Evolutionary conservation across 1,284 basidiomycete species (phyloP).

Genomic region (Malassezia yamatoensis): DNA sequence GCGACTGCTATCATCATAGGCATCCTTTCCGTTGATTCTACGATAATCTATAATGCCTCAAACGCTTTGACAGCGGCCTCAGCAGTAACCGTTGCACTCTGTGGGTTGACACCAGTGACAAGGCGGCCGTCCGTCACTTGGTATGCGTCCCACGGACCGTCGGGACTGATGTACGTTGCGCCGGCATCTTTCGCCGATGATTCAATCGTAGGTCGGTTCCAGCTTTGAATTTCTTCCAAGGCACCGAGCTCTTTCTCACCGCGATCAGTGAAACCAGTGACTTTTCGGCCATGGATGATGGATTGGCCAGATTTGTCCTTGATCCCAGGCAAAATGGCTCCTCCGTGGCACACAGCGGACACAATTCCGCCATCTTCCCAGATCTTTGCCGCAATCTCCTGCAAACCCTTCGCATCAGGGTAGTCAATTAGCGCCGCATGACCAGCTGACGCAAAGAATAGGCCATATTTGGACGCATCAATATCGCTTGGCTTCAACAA

Average conservation of each 20-base stretch:
- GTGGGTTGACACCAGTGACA: slow-evolving; percentile 20
- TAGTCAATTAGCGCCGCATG: slow-evolving; percentile 20
- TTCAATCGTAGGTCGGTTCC: slow-evolving; percentile 13
- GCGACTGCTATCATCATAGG: too few relatives aligned
- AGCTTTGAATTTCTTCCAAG: slow-evolving; percentile 8
- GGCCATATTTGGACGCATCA: slow-evolving; percentile 10
- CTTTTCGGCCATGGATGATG: slow-evolving; percentile 15
- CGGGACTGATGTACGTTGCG: slow-evolving; percentile 8
- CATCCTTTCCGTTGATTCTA: neutral
- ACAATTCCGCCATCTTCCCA: slow-evolving; percentile 18
- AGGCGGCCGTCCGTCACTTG: slow-evolving; percentile 13
- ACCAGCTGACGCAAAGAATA: slow-evolving; percentile 15
- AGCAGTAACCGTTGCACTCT: slow-evolving; percentile 1
- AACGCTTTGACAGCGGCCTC: slow-evolving; percentile 14
- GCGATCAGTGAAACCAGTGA: slow-evolving; percentile 18
- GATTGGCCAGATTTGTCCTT: slow-evolving; percentile 9
- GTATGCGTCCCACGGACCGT: slow-evolving; percentile 14
- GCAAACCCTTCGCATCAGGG: slow-evolving; percentile 12
- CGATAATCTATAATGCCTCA: slow-evolving; percentile 2
- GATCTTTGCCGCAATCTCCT: slow-evolving; percentile 13
- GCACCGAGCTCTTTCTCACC: slow-evolving; percentile 16
- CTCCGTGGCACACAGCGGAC: slow-evolving; percentile 22
- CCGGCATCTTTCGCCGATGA: neutral
- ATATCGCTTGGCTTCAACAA: slow-evolving; percentile 11
- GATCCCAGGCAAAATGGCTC: slow-evolving; percentile 13